A percentile compares a stretch with the other conserved stretches of the same genome.
phyloP scores from a whole-genome alignment of 2,329 filamentous ascomycete genomes.

The Penicillium frequentans region DNA sequence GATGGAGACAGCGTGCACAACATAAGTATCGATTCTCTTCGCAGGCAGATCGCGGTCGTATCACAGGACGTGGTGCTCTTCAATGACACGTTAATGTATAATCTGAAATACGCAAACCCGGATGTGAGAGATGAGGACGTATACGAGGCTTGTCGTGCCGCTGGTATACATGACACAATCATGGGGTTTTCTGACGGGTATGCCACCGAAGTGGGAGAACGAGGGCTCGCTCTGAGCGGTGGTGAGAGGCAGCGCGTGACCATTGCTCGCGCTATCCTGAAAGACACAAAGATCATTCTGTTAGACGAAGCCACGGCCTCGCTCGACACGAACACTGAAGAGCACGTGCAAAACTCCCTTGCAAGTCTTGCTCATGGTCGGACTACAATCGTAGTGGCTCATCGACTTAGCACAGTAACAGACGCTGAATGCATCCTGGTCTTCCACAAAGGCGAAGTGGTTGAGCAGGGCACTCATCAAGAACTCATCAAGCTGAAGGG shows the following conservation, averaged over 20 bases:
- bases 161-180: slow-evolving; percentile 35
- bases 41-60: slow-evolving; percentile 61
- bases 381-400: slow-evolving; percentile 46
- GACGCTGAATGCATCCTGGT: slow-evolving; percentile 83
- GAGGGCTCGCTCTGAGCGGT: slow-evolving; percentile 38
- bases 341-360: slow-evolving; percentile 26
- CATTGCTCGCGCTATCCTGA: slow-evolving; percentile 44
- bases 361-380: slow-evolving; percentile 15
- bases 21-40: slow-evolving; percentile 57
- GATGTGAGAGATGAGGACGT: slow-evolving; percentile 24
- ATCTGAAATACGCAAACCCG: slow-evolving; percentile 60
- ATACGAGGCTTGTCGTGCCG: slow-evolving; percentile 6
- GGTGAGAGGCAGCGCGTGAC: slow-evolving; percentile 47
- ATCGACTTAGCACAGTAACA: slow-evolving; percentile 81
- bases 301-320: slow-evolving; percentile 48
- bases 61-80: slow-evolving; percentile 65
- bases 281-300: slow-evolving; percentile 40
- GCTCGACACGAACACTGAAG: slow-evolving; percentile 38
- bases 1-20: slow-evolving; percentile 58
- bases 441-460: slow-evolving; percentile 69
- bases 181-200: slow-evolving; percentile 39
- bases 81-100: slow-evolving; percentile 64
- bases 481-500: slow-evolving; percentile 70
- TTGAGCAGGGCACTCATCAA: slow-evolving; percentile 75
- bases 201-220: slow-evolving; percentile 34